Conservation (phyloP, 495 filamentous ascomycete species). For the Opeltia flavorubescens region DNA sequence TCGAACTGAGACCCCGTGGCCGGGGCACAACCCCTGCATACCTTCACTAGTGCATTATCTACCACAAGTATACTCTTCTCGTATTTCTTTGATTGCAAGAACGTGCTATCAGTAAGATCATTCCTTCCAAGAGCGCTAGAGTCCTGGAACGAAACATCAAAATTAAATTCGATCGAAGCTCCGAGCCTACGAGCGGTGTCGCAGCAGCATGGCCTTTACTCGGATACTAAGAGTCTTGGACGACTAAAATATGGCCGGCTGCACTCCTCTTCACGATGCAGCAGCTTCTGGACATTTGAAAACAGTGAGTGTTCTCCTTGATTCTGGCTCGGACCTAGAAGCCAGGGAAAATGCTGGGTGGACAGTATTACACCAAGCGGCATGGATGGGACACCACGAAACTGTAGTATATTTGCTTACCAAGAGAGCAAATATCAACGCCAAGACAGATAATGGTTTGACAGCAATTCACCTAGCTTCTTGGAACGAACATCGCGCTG, state of each 20-base stretch:
- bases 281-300: slow-evolving; percentile 13
- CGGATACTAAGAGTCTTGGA: not conserved
- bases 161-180: too few species aligned
- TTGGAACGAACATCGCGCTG: slow-evolving; percentile 9
- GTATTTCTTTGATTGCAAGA: too few species aligned
- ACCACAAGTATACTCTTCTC: too few species aligned
- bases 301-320: not conserved
- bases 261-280: slow-evolving; percentile 17
- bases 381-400: not conserved
- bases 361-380: not conserved
- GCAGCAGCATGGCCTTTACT: not conserved
- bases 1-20: too few species aligned
- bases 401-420: not conserved
- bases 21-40: too few species aligned
- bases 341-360: not conserved
- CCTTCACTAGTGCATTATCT: too few species aligned
- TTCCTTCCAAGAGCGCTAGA: too few species aligned
- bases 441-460: slow-evolving; percentile 14
- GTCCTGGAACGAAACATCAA: too few species aligned
- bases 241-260: not conserved
- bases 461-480: slow-evolving; percentile 20
- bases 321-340: not conserved
- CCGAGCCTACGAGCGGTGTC: too few species aligned
- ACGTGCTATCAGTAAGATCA: too few species aligned
- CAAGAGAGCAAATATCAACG: not conserved